Conservation (phyloP, 768 basidiomycete species). For the Gloeopeniophorella convolvens region DNA sequence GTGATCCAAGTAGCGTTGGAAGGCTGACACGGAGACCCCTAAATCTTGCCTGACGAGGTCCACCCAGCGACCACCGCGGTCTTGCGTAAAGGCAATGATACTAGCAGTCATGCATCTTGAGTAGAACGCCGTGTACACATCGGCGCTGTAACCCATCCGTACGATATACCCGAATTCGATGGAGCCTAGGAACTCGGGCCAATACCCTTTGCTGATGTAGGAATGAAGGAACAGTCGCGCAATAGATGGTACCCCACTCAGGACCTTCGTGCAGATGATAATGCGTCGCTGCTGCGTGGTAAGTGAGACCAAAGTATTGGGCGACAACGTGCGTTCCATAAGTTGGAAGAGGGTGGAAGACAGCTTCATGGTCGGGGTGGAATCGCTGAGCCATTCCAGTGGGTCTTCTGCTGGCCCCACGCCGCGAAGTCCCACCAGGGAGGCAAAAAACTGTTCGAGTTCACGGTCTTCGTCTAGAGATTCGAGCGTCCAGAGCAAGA, state of each 20-base stretch:
- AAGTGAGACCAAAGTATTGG: neutral
- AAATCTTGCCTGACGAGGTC: too few species aligned
- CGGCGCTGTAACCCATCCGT: too few species aligned
- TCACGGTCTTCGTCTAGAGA: neutral
- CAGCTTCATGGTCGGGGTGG: neutral
- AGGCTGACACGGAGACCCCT: too few species aligned
- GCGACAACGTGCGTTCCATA: neutral
- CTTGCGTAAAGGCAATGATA: too few species aligned
- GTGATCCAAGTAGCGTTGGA: too few species aligned
- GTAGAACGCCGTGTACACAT: too few species aligned
- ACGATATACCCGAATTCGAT: too few species aligned
- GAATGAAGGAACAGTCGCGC: too few species aligned
- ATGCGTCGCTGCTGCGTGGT: neutral
- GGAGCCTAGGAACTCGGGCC: too few species aligned
- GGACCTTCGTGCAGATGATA: neutral
- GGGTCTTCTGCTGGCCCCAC: neutral
- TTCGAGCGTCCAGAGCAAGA: neutral
- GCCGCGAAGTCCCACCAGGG: neutral
- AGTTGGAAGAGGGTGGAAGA: neutral
- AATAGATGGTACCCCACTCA: neutral
- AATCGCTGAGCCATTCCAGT: neutral
- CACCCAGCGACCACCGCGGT: too few species aligned
- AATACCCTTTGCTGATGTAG: too few species aligned
- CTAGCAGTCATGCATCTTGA: too few species aligned
- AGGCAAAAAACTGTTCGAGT: constrained; percentile 1